Evolutionary conservation across 2,329 filamentous ascomycete genomes (phyloP), one percentile per base, ranked within the genome.

Genomic region (Corniculantispora saksenae): DNA sequence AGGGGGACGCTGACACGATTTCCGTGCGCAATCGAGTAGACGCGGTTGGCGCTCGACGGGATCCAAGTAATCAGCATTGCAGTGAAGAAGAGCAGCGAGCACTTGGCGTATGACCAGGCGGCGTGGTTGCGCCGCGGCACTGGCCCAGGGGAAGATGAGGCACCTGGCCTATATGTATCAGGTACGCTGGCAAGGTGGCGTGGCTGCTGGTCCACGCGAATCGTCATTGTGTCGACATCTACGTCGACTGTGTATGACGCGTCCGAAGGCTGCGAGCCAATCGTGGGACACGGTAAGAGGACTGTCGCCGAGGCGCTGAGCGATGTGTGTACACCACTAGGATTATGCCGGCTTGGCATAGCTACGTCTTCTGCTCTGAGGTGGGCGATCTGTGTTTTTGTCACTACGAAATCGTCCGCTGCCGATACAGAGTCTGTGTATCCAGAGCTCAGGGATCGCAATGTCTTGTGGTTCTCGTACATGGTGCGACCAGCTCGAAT

Each of bases 21-120:
- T 0, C 82, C 79, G 70, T 90, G 81, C 9, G 87, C 81, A 17
- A 93, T 80, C 3, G 87, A 87, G 76, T 91, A 93, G 19, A 94
- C 84, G 12, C 92, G 84, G 74, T 95, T 95, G 66, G 90, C 84
- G 23, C 89, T 91, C 1, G 91, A 93, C 1, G 87, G 92, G 65
- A 94, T 86, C 90, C 90, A 92, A 7, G 90, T 91, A 27, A 91
- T 84, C 57, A 91, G 80, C 66, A 92, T 83, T 0, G 89, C 89
- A 1, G 86, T 82, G 76, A 92, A 92, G 81, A 92, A 91, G 9
- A 91, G 81, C 27, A 91, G 80, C 0, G 89, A 84, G 54, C 89
- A 90, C 70, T 90, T 90, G 63, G 88, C 86, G 72, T 92, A 92
- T 1, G 85, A 83, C 86, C 86, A 89, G 1, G 88, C 85, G 2